Percentiles rank a stretch among this genome's conserved stretches.
Evolutionary conservation across 2,329 filamentous ascomycete species (phyloP).

Genomic region (Penicillium sp.): DNA sequence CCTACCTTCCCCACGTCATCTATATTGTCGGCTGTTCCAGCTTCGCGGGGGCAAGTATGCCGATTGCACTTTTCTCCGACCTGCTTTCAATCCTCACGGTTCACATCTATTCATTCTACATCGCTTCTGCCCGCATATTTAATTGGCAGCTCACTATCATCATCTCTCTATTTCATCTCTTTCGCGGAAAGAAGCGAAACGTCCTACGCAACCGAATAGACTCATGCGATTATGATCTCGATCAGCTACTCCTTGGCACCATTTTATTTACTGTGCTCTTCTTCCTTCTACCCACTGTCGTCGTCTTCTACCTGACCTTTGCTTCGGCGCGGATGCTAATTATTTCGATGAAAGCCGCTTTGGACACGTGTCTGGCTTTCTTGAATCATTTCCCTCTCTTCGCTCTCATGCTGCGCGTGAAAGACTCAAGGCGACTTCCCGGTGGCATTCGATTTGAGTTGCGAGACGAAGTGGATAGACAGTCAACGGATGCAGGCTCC

Average conservation of each 20-base stretch:
- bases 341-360: conserved; percentile 80
- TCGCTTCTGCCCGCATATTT: conserved; percentile 92
- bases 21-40: conserved; percentile 91
- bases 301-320: conserved; percentile 96
- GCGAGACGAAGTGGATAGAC: conserved; percentile 58
- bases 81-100: conserved; percentile 84
- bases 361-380: conserved; percentile 88
- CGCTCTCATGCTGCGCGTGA: conserved; percentile 89
- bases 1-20: conserved; percentile 76
- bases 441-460: conserved; percentile 92
- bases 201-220: conserved; percentile 95
- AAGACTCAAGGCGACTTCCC: conserved; percentile 83
- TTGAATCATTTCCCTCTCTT: conserved; percentile 97
- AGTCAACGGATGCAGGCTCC: conserved; percentile 29
- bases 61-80: conserved; percentile 91
- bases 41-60: conserved; percentile 94
- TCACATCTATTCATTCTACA: conserved; percentile 97
- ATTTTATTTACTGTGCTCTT: conserved; percentile 94
- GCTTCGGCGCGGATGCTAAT: conserved; percentile 91
- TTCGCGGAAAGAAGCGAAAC: conserved; percentile 96
- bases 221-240: conserved; percentile 96
- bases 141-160: conserved; percentile 98
- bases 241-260: conserved; percentile 91
- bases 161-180: conserved; percentile 95
- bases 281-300: conserved; percentile 88